Evolutionary conservation across 306 rosid species (phyloP).

Genomic region (Benincasa hispida): DNA sequence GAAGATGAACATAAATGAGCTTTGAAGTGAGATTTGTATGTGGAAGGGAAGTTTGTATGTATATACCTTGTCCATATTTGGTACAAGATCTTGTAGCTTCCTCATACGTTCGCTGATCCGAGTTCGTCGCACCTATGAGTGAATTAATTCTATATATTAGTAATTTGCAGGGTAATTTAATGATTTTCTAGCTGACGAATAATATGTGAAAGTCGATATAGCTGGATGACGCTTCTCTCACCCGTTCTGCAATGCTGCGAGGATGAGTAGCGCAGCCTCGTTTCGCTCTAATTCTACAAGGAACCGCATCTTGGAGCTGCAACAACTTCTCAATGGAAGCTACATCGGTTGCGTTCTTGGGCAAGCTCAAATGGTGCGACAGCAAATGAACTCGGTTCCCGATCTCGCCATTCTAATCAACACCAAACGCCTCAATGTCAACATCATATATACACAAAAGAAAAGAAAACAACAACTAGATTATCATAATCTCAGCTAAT

Average conservation of each 20-base stretch:
- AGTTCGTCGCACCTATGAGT: constrained; percentile 69
- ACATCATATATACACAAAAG: background rate
- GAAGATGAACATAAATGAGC: constrained; percentile 8
- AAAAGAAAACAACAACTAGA: background rate
- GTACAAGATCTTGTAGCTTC: constrained; percentile 90
- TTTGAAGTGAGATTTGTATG: background rate
- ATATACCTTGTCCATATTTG: constrained; percentile 89
- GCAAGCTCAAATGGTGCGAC: constrained; percentile 74
- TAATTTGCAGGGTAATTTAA: background rate
- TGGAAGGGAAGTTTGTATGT: background rate
- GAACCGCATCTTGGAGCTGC: constrained; percentile 78
- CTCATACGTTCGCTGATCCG: constrained; percentile 91
- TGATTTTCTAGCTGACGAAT: background rate
- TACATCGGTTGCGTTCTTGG: constrained; percentile 51
- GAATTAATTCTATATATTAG: background rate
- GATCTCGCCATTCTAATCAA: constrained; percentile 41
- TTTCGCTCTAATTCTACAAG: constrained; percentile 90
- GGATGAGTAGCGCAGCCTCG: constrained; percentile 98
- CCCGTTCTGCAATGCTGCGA: constrained; percentile 96
- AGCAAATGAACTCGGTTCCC: constrained; percentile 44
- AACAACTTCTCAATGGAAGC: constrained; percentile 54
- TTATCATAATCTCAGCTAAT: background rate
- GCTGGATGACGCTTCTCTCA: constrained; percentile 12
- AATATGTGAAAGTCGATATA: background rate
- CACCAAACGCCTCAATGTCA: background rate